These are phyloP conservation scores for Arabidopsis arenosa DNA, from an alignment of 345 rosid species.

Conservation along the genomic window DNA sequence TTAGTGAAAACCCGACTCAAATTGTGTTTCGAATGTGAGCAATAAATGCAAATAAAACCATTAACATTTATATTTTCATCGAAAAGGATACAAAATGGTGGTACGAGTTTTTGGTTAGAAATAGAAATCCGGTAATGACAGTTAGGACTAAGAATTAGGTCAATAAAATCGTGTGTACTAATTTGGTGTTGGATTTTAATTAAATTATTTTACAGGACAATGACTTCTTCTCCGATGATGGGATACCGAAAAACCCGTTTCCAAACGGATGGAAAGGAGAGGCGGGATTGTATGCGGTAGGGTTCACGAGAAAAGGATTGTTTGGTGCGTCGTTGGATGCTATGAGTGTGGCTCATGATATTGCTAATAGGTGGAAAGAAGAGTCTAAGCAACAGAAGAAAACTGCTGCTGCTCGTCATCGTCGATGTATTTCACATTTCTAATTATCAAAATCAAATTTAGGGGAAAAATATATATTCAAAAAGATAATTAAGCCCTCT, in stretches of 20 bases:
- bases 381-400: conserved; percentile 74
- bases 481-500: conserved; percentile 58
- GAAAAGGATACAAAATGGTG: conserved; percentile 18
- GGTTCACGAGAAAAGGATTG: conserved; percentile 88
- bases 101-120: conserved; percentile 8
- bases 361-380: conserved; percentile 68
- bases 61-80: not conserved
- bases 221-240: conserved; percentile 76
- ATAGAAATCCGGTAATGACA: not conserved
- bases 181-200: conserved; percentile 4
- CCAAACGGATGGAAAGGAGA: conserved; percentile 93
- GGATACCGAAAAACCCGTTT: conserved; percentile 72
- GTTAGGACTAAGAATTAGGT: not conserved
- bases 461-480: conserved; percentile 1
- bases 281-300: conserved; percentile 83
- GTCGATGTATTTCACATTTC: conserved; percentile 85
- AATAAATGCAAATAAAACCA: not conserved
- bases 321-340: conserved; percentile 86
- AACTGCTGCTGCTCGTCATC: conserved; percentile 64
- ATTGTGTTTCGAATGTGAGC: conserved; percentile 22
- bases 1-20: conserved; percentile 38
- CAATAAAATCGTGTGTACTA: not conserved
- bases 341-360: conserved; percentile 69
- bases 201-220: conserved; percentile 53
- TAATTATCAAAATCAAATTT: conserved; percentile 13